A percentile compares a stretch with the other conserved stretches of the same genome.
Evolutionary conservation across 305 asterid species (phyloP).

Genomic region (Fraxinus paxiana): DNA sequence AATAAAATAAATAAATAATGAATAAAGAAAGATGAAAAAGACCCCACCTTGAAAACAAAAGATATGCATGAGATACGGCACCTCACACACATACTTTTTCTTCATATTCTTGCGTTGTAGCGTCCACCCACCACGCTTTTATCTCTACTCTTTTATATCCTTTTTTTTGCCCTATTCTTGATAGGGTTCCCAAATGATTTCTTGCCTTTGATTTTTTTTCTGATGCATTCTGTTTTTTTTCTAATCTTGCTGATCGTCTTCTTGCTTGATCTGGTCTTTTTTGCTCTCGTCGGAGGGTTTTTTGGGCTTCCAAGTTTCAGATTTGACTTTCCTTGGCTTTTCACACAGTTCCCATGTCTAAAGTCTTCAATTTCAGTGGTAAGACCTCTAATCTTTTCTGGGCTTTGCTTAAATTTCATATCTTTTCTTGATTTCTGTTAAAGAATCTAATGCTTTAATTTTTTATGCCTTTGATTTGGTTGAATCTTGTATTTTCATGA

Average conservation of each 20-base stretch:
- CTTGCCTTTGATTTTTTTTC: slow-evolving; percentile 26
- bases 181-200: slow-evolving; percentile 44
- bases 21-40: slow-evolving; percentile 16
- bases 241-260: slow-evolving; percentile 32
- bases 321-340: slow-evolving; percentile 29
- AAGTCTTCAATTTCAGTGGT: slow-evolving; percentile 72
- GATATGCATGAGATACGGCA: slow-evolving; percentile 32
- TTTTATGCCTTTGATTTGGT: background rate
- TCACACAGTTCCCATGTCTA: slow-evolving; percentile 52
- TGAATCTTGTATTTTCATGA: background rate
- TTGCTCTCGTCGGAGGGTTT: slow-evolving; percentile 61
- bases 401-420: slow-evolving; percentile 16
- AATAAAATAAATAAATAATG: slow-evolving; percentile 18
- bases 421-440: background rate
- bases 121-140: slow-evolving; percentile 24
- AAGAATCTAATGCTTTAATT: background rate
- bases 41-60: slow-evolving; percentile 40
- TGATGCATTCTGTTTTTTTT: slow-evolving; percentile 54
- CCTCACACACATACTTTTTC: slow-evolving; percentile 21
- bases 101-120: slow-evolving; percentile 21
- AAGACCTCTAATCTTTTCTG: slow-evolving; percentile 30
- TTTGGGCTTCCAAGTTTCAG: slow-evolving; percentile 35
- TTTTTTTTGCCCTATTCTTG: slow-evolving; percentile 48
- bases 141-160: background rate
- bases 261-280: slow-evolving; percentile 43